Evolutionary conservation across 1,284 basidiomycete species (phyloP).

Genomic region (Cutaneotrichosporon curvatum): DNA sequence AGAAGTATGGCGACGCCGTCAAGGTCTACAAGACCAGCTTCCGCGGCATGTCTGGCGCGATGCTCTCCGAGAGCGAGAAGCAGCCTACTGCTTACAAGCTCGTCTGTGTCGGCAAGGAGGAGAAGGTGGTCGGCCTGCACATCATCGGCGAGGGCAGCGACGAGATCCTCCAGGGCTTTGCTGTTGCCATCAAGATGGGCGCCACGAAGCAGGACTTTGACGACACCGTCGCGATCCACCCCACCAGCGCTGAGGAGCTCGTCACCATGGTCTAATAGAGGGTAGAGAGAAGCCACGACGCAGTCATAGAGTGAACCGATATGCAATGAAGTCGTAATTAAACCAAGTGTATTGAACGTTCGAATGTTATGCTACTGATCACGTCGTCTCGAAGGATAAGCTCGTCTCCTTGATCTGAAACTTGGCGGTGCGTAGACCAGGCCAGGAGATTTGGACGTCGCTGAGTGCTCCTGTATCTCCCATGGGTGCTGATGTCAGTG

Average conservation of each 20-base stretch:
- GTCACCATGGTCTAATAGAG: slow-evolving; percentile 28
- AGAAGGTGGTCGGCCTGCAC: slow-evolving; percentile 91
- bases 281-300: no score
- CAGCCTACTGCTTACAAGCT: slow-evolving; percentile 92
- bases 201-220: slow-evolving; percentile 78
- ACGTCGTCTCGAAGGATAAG: slow-evolving; percentile 68
- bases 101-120: slow-evolving; percentile 74
- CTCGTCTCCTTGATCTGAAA: slow-evolving; percentile 71
- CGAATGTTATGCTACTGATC: no score
- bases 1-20: slow-evolving; percentile 78
- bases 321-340: no score
- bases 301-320: no score
- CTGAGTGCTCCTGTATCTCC: slow-evolving; percentile 61
- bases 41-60: slow-evolving; percentile 78
- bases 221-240: slow-evolving; percentile 79
- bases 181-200: slow-evolving; percentile 92
- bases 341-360: no score
- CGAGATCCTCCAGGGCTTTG: slow-evolving; percentile 85
- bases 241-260: slow-evolving; percentile 45
- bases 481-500: slow-evolving; percentile 2
- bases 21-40: slow-evolving; percentile 79
- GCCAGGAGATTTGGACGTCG: slow-evolving; percentile 73
- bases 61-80: slow-evolving; percentile 76
- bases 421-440: slow-evolving; percentile 68
- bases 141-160: slow-evolving; percentile 85